These are phyloP conservation scores for Boletus vinaceobasis DNA, from an alignment of 768 basidiomycete genomes.

Conservation along the genomic window DNA sequence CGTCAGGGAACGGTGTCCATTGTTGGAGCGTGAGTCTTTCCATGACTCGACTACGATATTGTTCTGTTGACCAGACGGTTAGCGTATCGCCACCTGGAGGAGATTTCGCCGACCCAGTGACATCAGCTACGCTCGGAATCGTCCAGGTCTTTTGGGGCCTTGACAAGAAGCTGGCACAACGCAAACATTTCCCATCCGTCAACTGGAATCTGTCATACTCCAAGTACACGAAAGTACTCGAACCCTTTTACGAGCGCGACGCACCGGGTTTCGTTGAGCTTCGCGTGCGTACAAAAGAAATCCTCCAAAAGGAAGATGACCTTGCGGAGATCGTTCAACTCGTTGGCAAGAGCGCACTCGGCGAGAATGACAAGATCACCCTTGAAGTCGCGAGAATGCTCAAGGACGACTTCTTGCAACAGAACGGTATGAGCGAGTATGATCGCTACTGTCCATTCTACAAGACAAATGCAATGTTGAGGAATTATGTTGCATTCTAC, in stretches of 20 bases:
- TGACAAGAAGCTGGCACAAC: conserved; percentile 97
- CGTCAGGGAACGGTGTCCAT: conserved; percentile 95
- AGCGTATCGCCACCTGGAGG: conserved; percentile 99
- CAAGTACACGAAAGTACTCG: conserved; percentile 93
- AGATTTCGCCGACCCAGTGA: conserved; percentile 99
- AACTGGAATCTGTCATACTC: conserved; percentile 99
- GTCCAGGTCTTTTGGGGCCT: conserved; percentile 99
- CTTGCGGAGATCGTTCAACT: conserved; percentile 98
- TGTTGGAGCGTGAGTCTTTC: conserved; percentile 85
- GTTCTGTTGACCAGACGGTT: conserved; percentile 11
- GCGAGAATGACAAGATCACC: conserved; percentile 97
- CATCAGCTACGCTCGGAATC: conserved; percentile 94
- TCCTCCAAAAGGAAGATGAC: conserved; percentile 97
- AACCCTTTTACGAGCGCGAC: conserved; percentile 85
- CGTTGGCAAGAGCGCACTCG: conserved; percentile 97
- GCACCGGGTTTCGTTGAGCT: conserved; percentile 95
- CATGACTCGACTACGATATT: background rate
- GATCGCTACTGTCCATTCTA: conserved; percentile 98
- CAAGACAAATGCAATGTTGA: conserved; percentile 96
- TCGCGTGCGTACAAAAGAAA: conserved; percentile 91
- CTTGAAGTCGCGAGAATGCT: conserved; percentile 96
- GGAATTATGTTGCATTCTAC: conserved; percentile 92
- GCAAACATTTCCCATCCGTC: conserved; percentile 99
- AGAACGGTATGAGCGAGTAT: conserved; percentile 98
- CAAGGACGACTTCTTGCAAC: conserved; percentile 96